Conservation (phyloP, 2,329 filamentous ascomycete genomes). For the Colletotrichum cuscutae region DNA sequence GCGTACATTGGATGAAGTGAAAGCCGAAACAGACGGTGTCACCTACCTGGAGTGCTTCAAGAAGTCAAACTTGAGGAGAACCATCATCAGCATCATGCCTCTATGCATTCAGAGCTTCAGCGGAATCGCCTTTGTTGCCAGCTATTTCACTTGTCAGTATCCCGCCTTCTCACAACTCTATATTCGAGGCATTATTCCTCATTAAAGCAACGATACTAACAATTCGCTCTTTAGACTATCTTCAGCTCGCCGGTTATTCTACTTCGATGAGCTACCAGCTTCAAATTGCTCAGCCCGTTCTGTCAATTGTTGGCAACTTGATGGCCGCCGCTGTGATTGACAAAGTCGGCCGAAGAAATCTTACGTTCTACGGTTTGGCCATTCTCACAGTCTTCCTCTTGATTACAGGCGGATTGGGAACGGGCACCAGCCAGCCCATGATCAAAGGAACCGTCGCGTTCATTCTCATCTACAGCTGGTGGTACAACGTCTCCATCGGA, state of each 20-base stretch:
- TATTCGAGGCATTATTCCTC: background rate
- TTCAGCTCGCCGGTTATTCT: conserved; percentile 52
- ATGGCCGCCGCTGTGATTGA: conserved; percentile 52
- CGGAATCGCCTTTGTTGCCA: conserved; percentile 47
- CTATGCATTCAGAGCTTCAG: conserved; percentile 47
- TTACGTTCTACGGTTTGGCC: conserved; percentile 49
- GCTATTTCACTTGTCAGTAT: conserved; percentile 38
- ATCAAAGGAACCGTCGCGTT: conserved; percentile 44
- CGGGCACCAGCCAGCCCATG: conserved; percentile 37
- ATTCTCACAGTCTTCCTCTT: conserved; percentile 51
- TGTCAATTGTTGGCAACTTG: conserved; percentile 52
- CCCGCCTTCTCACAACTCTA: background rate
- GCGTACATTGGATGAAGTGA: conserved; percentile 46
- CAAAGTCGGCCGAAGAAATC: conserved; percentile 45
- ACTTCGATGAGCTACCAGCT: conserved; percentile 48
- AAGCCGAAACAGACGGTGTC: conserved; percentile 47
- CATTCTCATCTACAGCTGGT: conserved; percentile 51
- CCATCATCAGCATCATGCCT: conserved; percentile 50
- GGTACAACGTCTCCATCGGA: conserved; percentile 54
- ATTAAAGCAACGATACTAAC: background rate
- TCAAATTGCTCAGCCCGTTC: conserved; percentile 51
- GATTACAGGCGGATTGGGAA: conserved; percentile 49
- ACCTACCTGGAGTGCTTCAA: conserved; percentile 54
- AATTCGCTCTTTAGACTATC: conserved; percentile 42
- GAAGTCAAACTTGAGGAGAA: conserved; percentile 50